Evolutionary conservation across 805 yeast species (phyloP).

Genomic region (Saturnispora quitensis): DNA sequence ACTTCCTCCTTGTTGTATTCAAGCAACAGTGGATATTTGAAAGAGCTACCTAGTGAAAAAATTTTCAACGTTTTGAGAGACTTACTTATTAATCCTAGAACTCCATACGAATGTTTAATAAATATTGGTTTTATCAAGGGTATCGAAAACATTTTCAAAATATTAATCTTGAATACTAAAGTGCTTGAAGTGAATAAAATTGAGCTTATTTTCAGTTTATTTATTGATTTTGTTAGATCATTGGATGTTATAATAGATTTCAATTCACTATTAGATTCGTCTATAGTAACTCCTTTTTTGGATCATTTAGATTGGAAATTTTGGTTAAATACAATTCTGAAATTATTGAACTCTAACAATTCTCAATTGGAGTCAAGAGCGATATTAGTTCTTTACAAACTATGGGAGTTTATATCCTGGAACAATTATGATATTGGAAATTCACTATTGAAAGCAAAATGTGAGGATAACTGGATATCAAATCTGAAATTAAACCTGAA

Average conservation of each 20-base stretch:
- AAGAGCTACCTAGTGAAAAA: constrained; percentile 24
- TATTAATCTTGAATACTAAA: constrained; percentile 18
- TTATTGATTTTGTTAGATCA: constrained; percentile 19
- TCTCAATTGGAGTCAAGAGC: constrained; percentile 54
- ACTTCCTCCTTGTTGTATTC: neutral
- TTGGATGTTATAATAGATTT: constrained; percentile 9
- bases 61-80: constrained; percentile 30
- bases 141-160: constrained; percentile 19
- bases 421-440: constrained; percentile 7
- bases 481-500: constrained; percentile 33
- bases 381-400: constrained; percentile 56
- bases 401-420: constrained; percentile 62
- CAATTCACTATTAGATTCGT: neutral
- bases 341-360: constrained; percentile 56
- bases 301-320: constrained; percentile 55
- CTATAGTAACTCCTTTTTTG: neutral
- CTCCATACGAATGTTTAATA: constrained; percentile 22
- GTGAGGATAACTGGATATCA: constrained; percentile 28
- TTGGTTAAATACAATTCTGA: constrained; percentile 54
- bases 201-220: constrained; percentile 19
- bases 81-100: constrained; percentile 24
- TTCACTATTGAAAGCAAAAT: neutral
- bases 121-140: constrained; percentile 16
- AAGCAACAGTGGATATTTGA: constrained; percentile 7
- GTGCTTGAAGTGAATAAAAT: constrained; percentile 19